Conservation (phyloP, 306 rosid genomes). For the Cucurbita argyrosperma region DNA sequence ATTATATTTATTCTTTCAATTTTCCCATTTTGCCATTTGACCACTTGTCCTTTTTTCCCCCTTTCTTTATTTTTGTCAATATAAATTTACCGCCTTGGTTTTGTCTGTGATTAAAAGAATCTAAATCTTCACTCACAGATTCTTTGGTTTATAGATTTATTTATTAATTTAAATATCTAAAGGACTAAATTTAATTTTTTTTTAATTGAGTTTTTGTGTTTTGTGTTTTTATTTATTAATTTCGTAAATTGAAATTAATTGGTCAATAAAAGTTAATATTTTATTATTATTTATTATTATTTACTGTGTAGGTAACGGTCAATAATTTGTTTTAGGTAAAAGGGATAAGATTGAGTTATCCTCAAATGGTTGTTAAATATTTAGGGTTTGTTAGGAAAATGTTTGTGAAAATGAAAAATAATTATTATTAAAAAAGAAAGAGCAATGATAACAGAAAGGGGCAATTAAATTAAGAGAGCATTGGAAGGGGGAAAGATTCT, state of each 20-base stretch:
- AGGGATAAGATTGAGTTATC: neutral
- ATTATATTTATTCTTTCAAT: neutral
- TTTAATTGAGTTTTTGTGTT: neutral
- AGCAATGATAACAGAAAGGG: neutral
- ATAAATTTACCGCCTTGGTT: too few species aligned
- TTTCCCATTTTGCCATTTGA: neutral
- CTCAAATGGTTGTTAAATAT: too few species aligned
- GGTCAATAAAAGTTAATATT: neutral
- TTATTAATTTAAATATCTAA: too few species aligned
- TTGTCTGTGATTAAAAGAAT: too few species aligned
- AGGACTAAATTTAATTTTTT: too few species aligned
- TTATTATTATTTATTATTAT: neutral
- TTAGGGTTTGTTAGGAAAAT: neutral
- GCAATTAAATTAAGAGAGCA: conserved; percentile 24
- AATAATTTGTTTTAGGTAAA: neutral
- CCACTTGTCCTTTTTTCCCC: neutral
- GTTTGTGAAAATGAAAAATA: neutral
- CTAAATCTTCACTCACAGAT: too few species aligned
- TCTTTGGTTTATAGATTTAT: too few species aligned
- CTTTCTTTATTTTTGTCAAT: too few species aligned
- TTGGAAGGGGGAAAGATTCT: conserved; percentile 66
- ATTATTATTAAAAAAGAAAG: too few species aligned
- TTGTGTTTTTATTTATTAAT: too few species aligned
- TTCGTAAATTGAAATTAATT: neutral
- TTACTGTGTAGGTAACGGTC: neutral